phyloP scores from a whole-genome alignment of 192 early-diverging fungal genomes.

The Coemansia umbellata region DNA sequence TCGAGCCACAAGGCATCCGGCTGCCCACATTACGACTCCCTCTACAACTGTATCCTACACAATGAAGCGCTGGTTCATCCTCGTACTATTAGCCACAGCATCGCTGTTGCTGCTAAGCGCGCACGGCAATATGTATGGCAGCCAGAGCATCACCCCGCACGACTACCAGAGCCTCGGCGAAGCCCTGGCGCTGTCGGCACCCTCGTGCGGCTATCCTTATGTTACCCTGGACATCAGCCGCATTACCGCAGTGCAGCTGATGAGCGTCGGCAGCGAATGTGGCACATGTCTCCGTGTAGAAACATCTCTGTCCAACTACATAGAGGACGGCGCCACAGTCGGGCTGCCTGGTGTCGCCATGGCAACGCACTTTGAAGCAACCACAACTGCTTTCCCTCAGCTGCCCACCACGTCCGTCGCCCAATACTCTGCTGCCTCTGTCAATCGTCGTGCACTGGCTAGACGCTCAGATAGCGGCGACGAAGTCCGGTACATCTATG shows the following conservation, averaged over 20 bases:
- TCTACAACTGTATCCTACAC: too few relatives aligned
- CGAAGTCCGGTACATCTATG: conserved; percentile 37
- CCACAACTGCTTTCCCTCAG: conserved; percentile 23
- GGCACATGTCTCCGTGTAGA: conserved; percentile 52
- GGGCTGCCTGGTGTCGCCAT: conserved; percentile 31
- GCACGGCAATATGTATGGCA: conserved; percentile 24
- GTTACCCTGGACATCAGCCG: conserved; percentile 49
- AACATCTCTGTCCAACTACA: conserved; percentile 22
- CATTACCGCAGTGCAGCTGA: conserved; percentile 51
- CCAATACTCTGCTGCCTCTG: neutral
- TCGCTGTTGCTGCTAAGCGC: neutral
- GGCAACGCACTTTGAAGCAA: conserved; percentile 37
- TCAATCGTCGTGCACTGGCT: neutral
- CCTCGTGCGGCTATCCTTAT: conserved; percentile 54
- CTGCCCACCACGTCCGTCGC: conserved; percentile 23
- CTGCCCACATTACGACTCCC: too few relatives aligned
- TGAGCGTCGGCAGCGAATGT: conserved; percentile 38
- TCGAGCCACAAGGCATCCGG: too few relatives aligned
- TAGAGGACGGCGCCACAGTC: conserved; percentile 19
- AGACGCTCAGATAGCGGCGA: conserved; percentile 6
- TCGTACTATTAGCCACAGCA: neutral
- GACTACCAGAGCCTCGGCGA: conserved; percentile 47
- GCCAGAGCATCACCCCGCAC: conserved; percentile 46
- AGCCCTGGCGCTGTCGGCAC: conserved; percentile 45
- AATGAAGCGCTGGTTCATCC: neutral